Base-by-base conservation (phyloP, 352 stramenopile genomes). In the Globisporangium cylindrosporum region DNA sequence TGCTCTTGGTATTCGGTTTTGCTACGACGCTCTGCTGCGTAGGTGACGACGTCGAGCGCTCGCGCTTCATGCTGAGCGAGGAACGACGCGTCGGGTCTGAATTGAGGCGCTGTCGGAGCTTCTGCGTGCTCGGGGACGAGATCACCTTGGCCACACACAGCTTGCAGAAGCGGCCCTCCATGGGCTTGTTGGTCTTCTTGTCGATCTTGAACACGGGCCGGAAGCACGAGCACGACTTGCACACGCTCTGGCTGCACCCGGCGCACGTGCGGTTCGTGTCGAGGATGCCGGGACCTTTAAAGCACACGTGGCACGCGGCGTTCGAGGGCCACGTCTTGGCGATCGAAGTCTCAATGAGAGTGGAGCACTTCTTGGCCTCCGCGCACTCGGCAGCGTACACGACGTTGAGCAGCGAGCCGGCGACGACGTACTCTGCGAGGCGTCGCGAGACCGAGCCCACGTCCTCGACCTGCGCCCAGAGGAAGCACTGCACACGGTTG, bases 401-500 rank as follows among this genome's bases (percentile, higher is more conserved):
- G 64, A 72, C 55, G 59, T 72, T 70, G 55, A 62, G 34, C 20
- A 51, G 32, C n/a, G 43, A 60, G 73, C 78, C 78, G 65, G 53
- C 62, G 25, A 70, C 49, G 43, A 72, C 67, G 20, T 66, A 66
- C n/a, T 72, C 67, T 0, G 61, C 61, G 20, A 72, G 41, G 12
- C 55, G 54, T 25, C 56, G 49, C 14, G 61, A 59, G 34, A 72
- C 43, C 25, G 36, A 51, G 29, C 53, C 54, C 27, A 79, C 72
- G 20, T 77, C 70, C 22, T 70, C 66, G 64, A 71, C 51, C 24
- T 73, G 58, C 5, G 73, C 66, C 14, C 59, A 70, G 24, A 82
- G 65, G 69, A 83, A 85, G 57, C 76, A 76, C 65, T 85, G 72
- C 15, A 78, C 78, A 67, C 67, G 61, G 46, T 46, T 79, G 54